Evolutionary conservation across 148 eudicot species (phyloP).

Genomic region (Persicaria maculosa): DNA sequence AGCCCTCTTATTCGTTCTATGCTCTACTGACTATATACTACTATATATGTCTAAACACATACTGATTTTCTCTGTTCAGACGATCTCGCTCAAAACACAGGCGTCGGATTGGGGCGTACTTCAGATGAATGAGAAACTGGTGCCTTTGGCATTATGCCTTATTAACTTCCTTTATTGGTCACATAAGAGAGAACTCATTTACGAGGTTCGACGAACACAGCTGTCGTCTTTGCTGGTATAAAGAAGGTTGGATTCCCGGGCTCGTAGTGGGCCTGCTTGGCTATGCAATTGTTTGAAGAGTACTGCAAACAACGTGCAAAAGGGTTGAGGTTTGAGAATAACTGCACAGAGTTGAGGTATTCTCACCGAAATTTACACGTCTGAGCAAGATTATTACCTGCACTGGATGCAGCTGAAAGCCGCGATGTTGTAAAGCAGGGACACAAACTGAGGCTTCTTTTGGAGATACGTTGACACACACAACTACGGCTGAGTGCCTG

Average conservation of each 20-base stretch:
- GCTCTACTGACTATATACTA: background rate
- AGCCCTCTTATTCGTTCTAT: conserved; percentile 2
- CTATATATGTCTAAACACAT: background rate
- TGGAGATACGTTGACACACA: conserved; percentile 55
- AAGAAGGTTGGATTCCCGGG: conserved; percentile 53
- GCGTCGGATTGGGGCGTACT: background rate
- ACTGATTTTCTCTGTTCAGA: background rate
- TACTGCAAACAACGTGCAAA: conserved; percentile 29
- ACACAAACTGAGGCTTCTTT: conserved; percentile 37
- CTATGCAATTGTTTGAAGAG: conserved; percentile 48
- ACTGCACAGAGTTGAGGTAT: background rate
- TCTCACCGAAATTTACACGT: background rate
- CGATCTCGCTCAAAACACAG: background rate
- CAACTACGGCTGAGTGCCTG: conserved; percentile 67
- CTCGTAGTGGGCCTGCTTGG: conserved; percentile 59
- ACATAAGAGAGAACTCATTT: background rate
- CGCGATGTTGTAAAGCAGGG: conserved; percentile 41
- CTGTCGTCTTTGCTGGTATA: conserved; percentile 66
- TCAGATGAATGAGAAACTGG: background rate
- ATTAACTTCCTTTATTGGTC: background rate
- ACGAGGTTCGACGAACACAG: conserved; percentile 82
- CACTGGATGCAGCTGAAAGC: conserved; percentile 64
- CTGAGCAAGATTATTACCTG: conserved; percentile 36
- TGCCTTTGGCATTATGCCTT: background rate
- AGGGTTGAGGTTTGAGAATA: background rate